Conservation (phyloP, 768 basidiomycete species). For the Leccinum ochraceum region DNA sequence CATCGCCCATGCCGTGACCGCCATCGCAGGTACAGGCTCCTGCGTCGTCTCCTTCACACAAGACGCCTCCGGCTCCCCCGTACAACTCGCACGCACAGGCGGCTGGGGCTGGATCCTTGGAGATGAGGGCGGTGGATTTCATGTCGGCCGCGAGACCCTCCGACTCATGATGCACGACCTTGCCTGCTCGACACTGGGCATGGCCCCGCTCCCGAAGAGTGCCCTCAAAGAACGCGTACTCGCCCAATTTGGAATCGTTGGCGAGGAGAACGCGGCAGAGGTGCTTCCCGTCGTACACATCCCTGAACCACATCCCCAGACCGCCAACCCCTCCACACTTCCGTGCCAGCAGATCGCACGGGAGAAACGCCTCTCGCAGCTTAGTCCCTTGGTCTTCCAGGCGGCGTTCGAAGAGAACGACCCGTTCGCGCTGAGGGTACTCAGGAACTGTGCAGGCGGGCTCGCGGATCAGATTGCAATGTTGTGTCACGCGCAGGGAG, state of each 20-base stretch:
- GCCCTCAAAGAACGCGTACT: conserved; percentile 51
- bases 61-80: conserved; percentile 39
- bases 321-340: conserved; percentile 17
- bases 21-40: conserved; percentile 82
- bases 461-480: conserved; percentile 62
- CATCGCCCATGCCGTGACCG: conserved; percentile 63
- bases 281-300: conserved; percentile 64
- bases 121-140: conserved; percentile 82
- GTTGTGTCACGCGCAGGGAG: conserved; percentile 41
- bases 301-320: conserved; percentile 48
- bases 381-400: conserved; percentile 75
- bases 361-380: conserved; percentile 74
- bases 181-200: conserved; percentile 48
- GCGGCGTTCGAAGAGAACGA: conserved; percentile 73
- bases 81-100: conserved; percentile 69
- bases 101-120: conserved; percentile 88
- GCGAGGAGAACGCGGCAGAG: conserved; percentile 51
- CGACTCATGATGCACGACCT: conserved; percentile 63
- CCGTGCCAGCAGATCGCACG: conserved; percentile 40
- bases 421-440: conserved; percentile 60
- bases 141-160: conserved; percentile 75
- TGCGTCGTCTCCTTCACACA: conserved; percentile 68
- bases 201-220: conserved; percentile 18
- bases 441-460: conserved; percentile 49
- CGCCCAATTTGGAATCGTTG: conserved; percentile 52